phyloP scores from a whole-genome alignment of 805 yeast genomes.

The Saccharomycopsis schoenii region DNA sequence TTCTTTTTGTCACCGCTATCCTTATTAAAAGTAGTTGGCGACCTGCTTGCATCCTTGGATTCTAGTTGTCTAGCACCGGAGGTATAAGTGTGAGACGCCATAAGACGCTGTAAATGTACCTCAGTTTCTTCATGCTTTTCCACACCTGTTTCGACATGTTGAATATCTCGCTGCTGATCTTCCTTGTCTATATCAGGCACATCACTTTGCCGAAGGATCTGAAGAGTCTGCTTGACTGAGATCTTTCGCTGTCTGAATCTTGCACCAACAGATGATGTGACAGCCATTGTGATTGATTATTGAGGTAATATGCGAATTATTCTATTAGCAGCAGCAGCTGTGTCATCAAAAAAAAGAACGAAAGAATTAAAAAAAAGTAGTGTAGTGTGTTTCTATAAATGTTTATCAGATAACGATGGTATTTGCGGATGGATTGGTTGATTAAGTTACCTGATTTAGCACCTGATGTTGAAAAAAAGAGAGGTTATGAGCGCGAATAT shows the following conservation, averaged over 20 bases:
- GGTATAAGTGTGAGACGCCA: constrained; percentile 66
- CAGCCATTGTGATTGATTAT: constrained; percentile 12
- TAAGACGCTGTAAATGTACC: constrained; percentile 86
- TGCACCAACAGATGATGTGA: constrained; percentile 28
- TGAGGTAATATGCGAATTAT: background rate
- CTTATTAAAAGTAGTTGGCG: background rate
- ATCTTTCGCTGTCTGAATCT: constrained; percentile 92
- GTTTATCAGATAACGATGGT: too few species aligned
- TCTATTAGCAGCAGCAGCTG: background rate
- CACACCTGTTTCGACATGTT: constrained; percentile 93
- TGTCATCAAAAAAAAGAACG: background rate
- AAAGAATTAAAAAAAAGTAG: background rate
- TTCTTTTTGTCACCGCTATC: background rate
- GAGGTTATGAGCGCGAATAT: too few species aligned
- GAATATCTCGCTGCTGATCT: constrained; percentile 71
- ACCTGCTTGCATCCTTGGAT: background rate
- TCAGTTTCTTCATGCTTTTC: constrained; percentile 97
- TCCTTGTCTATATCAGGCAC: constrained; percentile 71
- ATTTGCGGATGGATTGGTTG: too few species aligned
- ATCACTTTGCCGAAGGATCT: constrained; percentile 67
- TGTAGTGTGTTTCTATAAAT: background rate
- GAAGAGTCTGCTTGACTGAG: constrained; percentile 79
- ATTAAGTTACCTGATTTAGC: too few species aligned
- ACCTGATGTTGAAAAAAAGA: too few species aligned
- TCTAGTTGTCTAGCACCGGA: constrained; percentile 9